Base-by-base conservation (phyloP, 2,329 filamentous ascomycete species). In the Colletotrichum shisoi region DNA sequence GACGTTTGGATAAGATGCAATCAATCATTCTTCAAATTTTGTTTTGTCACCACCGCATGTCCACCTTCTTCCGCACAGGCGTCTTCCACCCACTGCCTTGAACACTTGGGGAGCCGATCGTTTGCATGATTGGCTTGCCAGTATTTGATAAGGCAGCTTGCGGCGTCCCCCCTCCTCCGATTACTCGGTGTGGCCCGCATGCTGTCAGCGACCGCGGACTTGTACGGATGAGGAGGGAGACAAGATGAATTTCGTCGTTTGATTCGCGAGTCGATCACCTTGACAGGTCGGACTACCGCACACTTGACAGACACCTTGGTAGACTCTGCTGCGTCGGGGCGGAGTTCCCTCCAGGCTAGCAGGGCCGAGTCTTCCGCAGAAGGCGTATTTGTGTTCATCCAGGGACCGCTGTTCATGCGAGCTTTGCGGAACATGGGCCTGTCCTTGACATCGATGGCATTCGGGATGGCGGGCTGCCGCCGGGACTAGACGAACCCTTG, bases 401-500 rank as follows among this genome's bases (percentile, higher is more conserved):
- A 27, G 11, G 15, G n/a, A 9, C 24, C 15, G 17, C 21, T 13
- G 2, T 57, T 34, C 24, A 15, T 45, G 42, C 49, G 31, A 39
- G 57, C 45, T 49, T 15, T 59, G 45, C 51, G 44, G 37, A 40
- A 17, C 21, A 39, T 11, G 6, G 15, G 27, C 42, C 9, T 65
- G 31, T 34, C 31, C 57, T 49, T 27, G 57, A 57, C 44, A 44
- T 51, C 49, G 48, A 56, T 19, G 49, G 49, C 42, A 58, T 42
- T 45, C 49, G 51, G 31, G 51, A 19, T 57, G 42, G 24, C 8
- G 19, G 57, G 51, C 57, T 27, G 27, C 49, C 57, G 49, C 57
- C 42, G 39, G 27, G 42, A 56, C n/a, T 13, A n/a, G 42, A 31
- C 37, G 39, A 44, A 21, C 37, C 37, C 19, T 39, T n/a, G 34